Evolutionary conservation across 169 alveolate species (phyloP), one percentile per base, ranked within the genome.

Genomic region (Plasmodium malariae): DNA sequence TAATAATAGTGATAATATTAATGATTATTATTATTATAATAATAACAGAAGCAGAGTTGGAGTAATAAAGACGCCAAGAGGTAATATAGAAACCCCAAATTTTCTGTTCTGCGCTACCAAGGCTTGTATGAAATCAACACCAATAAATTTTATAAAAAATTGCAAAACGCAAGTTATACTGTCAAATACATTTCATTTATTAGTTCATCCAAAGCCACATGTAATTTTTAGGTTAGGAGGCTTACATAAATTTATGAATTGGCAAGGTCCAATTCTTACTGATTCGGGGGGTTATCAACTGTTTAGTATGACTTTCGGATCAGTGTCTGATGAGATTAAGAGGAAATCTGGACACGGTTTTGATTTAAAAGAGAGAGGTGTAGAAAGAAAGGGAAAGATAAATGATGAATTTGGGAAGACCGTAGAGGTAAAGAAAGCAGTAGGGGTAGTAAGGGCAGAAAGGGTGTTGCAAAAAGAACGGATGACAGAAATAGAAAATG

Each of bases 31-130:
- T n/a, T n/a, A n/a, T n/a, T n/a, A n/a, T n/a, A n/a, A n/a, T n/a
- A 90, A 88, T 87, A 95, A 95, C 34, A 94, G 97, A 69, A 99
- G 99, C 3, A 94, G 99, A 24, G 97, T 98, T 30, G 95, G 98
- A 2, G 93, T 95, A 36, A 71, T 99, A 76, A 94, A 96, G n/a
- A 95, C 98, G 34, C 99, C 99, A 4, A 99, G 98, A 93, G 89
- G 89, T 28, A 65, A 43, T 49, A 99, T 99, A 21, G 93, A 94
- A 54, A 98, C 99, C 7, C 99, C 99, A 1, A 97, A 98, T 3
- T 98, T 98, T 93, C 97, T 98, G 99, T 99, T 99, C 14, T 99
- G 98, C 36, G 99, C 99, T 11, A 99, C 99, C 11, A 97, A 98
- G 88, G 99, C 98, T 36, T 96, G 99, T 26, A 87, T 95, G 87